phyloP scores from a whole-genome alignment of 2,329 filamentous ascomycete species.

The Aspergillus ochraceus region DNA sequence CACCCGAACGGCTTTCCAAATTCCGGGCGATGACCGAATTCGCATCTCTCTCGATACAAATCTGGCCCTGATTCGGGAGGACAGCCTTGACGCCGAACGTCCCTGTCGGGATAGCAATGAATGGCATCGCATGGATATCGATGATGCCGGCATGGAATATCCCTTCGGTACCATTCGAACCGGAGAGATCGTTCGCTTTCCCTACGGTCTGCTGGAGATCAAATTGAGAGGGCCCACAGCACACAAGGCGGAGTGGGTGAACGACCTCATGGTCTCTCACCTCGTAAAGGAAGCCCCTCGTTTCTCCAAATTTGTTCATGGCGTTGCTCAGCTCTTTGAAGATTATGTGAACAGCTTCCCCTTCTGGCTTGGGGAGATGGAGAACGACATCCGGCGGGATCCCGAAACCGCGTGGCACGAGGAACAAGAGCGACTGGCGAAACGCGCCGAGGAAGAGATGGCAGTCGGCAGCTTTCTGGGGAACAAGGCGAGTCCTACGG shows the following conservation, averaged over 20 bases:
- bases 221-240: conserved; percentile 63
- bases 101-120: conserved; percentile 84
- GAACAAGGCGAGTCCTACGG: conserved; percentile 37
- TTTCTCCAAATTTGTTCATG: conserved; percentile 97
- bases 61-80: conserved; percentile 78
- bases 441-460: conserved; percentile 80
- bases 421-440: conserved; percentile 80
- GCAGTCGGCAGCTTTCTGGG: conserved; percentile 87
- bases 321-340: conserved; percentile 87
- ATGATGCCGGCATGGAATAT: conserved; percentile 76
- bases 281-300: conserved; percentile 84
- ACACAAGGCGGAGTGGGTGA: conserved; percentile 80
- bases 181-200: conserved; percentile 88
- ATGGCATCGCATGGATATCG: conserved; percentile 92
- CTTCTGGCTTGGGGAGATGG: conserved; percentile 91
- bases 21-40: conserved; percentile 85
- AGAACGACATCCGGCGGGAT: conserved; percentile 90
- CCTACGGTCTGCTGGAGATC: conserved; percentile 88
- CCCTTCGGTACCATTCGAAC: conserved; percentile 86
- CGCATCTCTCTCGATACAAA: conserved; percentile 92
- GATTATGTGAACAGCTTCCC: conserved; percentile 94
- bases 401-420: conserved; percentile 87
- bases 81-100: conserved; percentile 73
- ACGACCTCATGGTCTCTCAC: conserved; percentile 89
- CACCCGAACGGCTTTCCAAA: conserved; percentile 92